Conservation (phyloP, 371 early-diverging fungal genomes). For the Rhizopus sp. region DNA sequence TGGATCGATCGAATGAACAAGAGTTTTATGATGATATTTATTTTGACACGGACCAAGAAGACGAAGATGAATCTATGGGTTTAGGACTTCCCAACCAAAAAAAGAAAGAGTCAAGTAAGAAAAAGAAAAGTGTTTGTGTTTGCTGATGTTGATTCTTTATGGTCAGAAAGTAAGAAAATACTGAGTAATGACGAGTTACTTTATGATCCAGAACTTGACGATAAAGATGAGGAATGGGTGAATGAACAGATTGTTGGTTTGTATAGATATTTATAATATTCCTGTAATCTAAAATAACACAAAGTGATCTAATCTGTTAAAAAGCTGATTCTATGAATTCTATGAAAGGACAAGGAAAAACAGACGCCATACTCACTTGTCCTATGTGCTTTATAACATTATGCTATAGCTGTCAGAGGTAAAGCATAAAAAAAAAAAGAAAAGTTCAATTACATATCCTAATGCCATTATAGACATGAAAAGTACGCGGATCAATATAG, state of each 20-base stretch:
- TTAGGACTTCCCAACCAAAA: constrained; percentile 9
- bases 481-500: constrained; percentile 64
- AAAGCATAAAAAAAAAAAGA: constrained; percentile 5
- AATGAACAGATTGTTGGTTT: constrained; percentile 52
- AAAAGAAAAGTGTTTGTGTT: constrained; percentile 7
- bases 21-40: constrained; percentile 53
- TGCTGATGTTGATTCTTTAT: background rate
- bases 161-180: constrained; percentile 17
- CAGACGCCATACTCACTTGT: constrained; percentile 69
- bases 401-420: constrained; percentile 72
- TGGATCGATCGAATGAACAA: constrained; percentile 1
- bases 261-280: background rate
- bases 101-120: constrained; percentile 10
- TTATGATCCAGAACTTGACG: constrained; percentile 62
- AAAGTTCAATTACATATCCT: background rate
- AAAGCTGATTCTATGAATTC: constrained; percentile 8
- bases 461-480: constrained; percentile 52
- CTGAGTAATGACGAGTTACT: constrained; percentile 55
- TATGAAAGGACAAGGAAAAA: constrained; percentile 25
- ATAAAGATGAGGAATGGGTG: constrained; percentile 62
- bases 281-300: background rate
- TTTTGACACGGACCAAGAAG: constrained; percentile 52
- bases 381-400: constrained; percentile 68
- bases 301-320: background rate
- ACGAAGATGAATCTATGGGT: constrained; percentile 13